phyloP scores from a whole-genome alignment of 2,329 filamentous ascomycete species.

The Thelonectria blattea region DNA sequence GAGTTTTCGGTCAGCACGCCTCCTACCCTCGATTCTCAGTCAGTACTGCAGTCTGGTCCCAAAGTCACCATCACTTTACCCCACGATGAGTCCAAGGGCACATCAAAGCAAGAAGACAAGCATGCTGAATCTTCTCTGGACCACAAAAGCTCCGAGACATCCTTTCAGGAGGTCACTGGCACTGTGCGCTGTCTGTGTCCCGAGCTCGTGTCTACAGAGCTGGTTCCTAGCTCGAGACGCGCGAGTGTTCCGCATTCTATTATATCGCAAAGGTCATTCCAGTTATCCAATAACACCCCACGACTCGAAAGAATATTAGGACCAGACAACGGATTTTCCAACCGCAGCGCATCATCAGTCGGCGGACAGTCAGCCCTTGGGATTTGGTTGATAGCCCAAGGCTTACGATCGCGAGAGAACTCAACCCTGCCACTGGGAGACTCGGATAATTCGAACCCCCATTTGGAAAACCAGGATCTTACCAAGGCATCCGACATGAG shows the following conservation, averaged over 20 bases:
- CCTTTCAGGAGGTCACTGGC: constrained; percentile 5
- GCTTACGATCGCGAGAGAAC: constrained; percentile 38
- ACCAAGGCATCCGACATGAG: neutral
- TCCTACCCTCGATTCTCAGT: constrained; percentile 5
- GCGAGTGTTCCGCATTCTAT: constrained; percentile 15
- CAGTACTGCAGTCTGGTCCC: constrained; percentile 4
- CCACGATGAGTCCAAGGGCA: neutral
- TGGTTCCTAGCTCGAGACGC: neutral
- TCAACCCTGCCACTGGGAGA: constrained; percentile 29
- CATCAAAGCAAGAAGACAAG: neutral
- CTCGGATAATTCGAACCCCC: constrained; percentile 5
- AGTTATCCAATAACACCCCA: constrained; percentile 27
- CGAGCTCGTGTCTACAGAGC: constrained; percentile 1
- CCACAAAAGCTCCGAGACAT: neutral
- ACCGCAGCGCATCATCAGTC: constrained; percentile 38
- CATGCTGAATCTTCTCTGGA: neutral
- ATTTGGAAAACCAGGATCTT: neutral
- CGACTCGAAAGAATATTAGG: constrained; percentile 32
- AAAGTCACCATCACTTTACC: constrained; percentile 3
- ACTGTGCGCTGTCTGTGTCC: constrained; percentile 10
- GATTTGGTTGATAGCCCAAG: constrained; percentile 47
- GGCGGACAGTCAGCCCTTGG: constrained; percentile 45
- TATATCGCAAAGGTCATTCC: constrained; percentile 23
- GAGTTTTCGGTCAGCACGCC: constrained; percentile 47
- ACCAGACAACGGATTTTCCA: constrained; percentile 39